Conservation (phyloP, 1,139 yeast species). For the Schizosaccharomyces versatilis region DNA sequence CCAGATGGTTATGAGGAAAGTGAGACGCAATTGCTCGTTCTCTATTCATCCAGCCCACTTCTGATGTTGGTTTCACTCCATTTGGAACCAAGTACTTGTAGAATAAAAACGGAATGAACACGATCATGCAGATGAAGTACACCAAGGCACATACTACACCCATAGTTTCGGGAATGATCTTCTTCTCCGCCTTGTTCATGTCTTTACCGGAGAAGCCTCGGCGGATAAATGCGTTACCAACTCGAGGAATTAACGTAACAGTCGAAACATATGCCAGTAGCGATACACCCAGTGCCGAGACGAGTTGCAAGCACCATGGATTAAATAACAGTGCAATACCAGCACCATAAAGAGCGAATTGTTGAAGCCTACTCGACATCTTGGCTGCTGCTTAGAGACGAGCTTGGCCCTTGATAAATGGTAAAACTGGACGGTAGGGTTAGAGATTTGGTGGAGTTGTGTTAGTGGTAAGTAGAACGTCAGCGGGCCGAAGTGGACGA, state of each 20-base stretch:
- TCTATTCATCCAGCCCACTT: constrained; percentile 4
- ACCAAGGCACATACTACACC: constrained; percentile 74
- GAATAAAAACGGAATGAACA: constrained; percentile 75
- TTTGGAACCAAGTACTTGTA: constrained; percentile 42
- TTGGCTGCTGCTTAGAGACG: no score
- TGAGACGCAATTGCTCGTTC: constrained; percentile 15
- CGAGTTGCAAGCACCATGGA: constrained; percentile 14
- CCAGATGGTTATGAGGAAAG: constrained; percentile 68
- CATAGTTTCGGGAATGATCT: constrained; percentile 70
- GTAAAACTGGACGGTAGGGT: no score
- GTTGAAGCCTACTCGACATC: no score
- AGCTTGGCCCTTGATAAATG: no score
- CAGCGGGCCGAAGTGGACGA: no score
- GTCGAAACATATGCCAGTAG: constrained; percentile 44
- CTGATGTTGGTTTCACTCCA: not conserved
- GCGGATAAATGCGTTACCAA: constrained; percentile 42
- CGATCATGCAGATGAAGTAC: constrained; percentile 57
- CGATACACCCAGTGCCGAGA: constrained; percentile 33
- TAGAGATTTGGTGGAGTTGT: no score
- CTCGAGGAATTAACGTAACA: constrained; percentile 39
- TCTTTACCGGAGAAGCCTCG: constrained; percentile 75
- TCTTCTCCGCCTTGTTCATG: constrained; percentile 45
- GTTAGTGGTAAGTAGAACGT: no score
- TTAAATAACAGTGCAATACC: not conserved
- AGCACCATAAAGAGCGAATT: not conserved